Base-by-base conservation (phyloP, 2,329 filamentous ascomycete species). In the Davidsoniella australis region DNA sequence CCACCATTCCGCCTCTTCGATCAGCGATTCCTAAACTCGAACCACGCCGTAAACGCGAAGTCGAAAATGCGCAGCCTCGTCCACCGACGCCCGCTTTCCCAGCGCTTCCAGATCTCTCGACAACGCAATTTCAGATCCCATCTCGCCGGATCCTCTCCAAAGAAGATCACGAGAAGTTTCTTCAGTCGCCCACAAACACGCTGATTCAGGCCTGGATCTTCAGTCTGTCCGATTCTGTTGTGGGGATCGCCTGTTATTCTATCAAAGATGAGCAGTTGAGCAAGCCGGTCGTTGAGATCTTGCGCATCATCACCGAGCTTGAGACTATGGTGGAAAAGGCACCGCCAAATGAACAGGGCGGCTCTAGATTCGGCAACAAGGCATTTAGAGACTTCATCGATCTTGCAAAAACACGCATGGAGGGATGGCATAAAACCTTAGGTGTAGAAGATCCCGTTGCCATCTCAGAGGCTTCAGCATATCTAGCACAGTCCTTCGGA, bases 351-450 rank as follows among this genome's bases (percentile, higher is more conserved):
- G 87, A 96, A 55, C 84, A 88, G 43, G 82, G 78, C 26, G 87
- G 87, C 42, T 94, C 87, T 7, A 76, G 91, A 23, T 98, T 98
- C 62, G 93, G 91, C 43, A 98, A 98, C 66, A 88, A 87, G 56
- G 78, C 83, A 2, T 98, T 98, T 66, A 78, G 86, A 45, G 72
- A 75, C 51, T 88, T 93, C 58, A 73, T 95, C 50, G 83, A 85
- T 61, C 74, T 76, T 42, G 67, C 83, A 16, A 72, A 72, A 56
- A 70, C 71, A 18, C 72, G 71, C 54, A 68, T 70, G 47, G 56
- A 61, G 2, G 62, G 59, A 38, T 89, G 84, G 83, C 84, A 89
- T 60, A 60, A 64, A 33, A 61, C 64, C 41, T 69, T 88, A 1
- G 75, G 74, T 4, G 54, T 85, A 7, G 58, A 62, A 2, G 62